Evolutionary conservation across 148 eudicot genomes (phyloP).

Genomic region (Fagopyrum esculentum): DNA sequence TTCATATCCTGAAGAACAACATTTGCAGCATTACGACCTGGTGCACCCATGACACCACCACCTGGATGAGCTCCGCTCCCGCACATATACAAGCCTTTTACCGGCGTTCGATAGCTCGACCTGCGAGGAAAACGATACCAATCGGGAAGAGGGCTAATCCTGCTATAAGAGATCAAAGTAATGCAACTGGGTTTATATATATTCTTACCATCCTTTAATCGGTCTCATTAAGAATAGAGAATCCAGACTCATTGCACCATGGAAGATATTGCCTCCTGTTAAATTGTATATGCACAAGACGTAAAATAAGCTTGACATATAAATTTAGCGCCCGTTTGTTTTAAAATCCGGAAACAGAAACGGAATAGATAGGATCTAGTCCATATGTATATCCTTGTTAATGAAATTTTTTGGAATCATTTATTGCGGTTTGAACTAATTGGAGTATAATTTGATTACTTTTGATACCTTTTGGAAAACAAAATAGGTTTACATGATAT

Average conservation of each 20-base stretch:
- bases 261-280: constrained; percentile 93
- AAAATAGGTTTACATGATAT: too few relatives aligned
- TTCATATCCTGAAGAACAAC: constrained; percentile 50
- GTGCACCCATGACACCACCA: constrained; percentile 98
- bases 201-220: constrained; percentile 81
- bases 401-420: too few relatives aligned
- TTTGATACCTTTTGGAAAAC: too few relatives aligned
- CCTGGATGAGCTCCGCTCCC: constrained; percentile 98
- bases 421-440: too few relatives aligned
- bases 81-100: constrained; percentile 79
- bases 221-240: constrained; percentile 95
- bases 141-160: background rate
- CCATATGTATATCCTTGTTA: too few relatives aligned
- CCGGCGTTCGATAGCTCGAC: constrained; percentile 78
- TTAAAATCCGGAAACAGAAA: too few relatives aligned
- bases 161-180: background rate
- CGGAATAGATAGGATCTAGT: too few relatives aligned
- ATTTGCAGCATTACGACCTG: constrained; percentile 90
- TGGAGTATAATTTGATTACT: too few relatives aligned
- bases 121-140: constrained; percentile 23
- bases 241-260: constrained; percentile 96
- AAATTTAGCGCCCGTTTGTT: too few relatives aligned
- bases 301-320: too few relatives aligned
- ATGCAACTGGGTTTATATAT: background rate
- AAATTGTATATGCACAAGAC: background rate